Evolutionary conservation across 768 basidiomycete species (phyloP).

Genomic region (Kondoa subrosea): DNA sequence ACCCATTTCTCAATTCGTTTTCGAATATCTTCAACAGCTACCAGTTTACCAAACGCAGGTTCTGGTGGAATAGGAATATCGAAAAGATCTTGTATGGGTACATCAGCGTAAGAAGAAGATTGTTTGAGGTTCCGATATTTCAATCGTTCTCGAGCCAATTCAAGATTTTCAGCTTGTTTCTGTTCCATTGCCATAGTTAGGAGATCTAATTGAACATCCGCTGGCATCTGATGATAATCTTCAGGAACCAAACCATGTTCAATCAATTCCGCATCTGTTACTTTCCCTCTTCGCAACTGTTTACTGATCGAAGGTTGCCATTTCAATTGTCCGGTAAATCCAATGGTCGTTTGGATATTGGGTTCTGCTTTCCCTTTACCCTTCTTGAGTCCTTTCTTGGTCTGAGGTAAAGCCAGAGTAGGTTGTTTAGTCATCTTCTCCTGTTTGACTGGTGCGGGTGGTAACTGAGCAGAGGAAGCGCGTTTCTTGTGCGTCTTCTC

Average conservation of each 20-base stretch:
- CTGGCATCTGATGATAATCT: constrained; percentile 50
- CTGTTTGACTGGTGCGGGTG: neutral
- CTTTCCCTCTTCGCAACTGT: constrained; percentile 10
- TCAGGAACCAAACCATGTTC: constrained; percentile 56
- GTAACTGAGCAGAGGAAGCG: neutral
- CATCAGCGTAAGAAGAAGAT: neutral
- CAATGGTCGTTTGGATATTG: neutral
- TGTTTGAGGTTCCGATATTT: neutral
- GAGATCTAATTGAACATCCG: constrained; percentile 55
- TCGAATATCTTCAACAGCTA: constrained; percentile 4
- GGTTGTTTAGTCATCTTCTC: neutral
- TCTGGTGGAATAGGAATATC: neutral
- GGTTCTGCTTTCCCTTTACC: constrained; percentile 4
- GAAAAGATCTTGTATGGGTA: neutral
- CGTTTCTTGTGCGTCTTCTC: neutral
- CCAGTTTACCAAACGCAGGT: constrained; percentile 12
- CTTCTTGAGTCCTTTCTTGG: neutral
- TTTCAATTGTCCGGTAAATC: neutral
- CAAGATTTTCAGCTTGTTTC: constrained; percentile 14
- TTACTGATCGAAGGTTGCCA: constrained; percentile 30
- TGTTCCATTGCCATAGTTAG: constrained; percentile 35
- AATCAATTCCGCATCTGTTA: constrained; percentile 39
- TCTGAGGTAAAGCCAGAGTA: neutral
- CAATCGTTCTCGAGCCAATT: neutral
- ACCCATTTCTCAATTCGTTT: constrained; percentile 13